Percentiles rank a stretch among this genome's conserved stretches.
These are phyloP conservation scores for Erythrobasidium hasegawianum DNA, from an alignment of 1,284 basidiomycete genomes.

Conservation along the genomic window DNA sequence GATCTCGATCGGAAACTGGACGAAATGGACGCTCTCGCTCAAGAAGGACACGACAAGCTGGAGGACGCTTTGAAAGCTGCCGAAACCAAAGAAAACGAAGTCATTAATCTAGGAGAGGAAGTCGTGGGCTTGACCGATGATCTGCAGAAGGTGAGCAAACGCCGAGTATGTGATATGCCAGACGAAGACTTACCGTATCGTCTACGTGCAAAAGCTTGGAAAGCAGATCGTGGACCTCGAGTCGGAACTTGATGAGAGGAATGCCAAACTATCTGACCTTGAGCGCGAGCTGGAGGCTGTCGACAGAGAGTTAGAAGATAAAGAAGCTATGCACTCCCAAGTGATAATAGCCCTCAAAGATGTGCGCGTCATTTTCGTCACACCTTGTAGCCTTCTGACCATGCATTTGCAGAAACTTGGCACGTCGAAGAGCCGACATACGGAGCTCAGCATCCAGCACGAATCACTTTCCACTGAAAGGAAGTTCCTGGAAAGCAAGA, in stretches of 20 bases:
- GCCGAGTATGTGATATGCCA: not conserved
- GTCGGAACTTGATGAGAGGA: conserved; percentile 56
- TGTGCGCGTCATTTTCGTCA: conserved; percentile 51
- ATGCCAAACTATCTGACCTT: conserved; percentile 47
- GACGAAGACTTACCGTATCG: not conserved
- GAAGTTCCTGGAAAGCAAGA: conserved; percentile 53
- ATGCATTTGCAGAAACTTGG: conserved; percentile 59
- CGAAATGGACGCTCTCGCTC: conserved; percentile 66
- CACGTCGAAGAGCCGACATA: conserved; percentile 41
- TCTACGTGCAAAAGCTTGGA: conserved; percentile 47
- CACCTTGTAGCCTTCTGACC: conserved; percentile 32
- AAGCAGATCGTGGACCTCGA: conserved; percentile 61
- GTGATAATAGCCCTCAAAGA: conserved; percentile 72
- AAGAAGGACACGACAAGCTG: conserved; percentile 67
- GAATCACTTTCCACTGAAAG: conserved; percentile 41
- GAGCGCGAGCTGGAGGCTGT: conserved; percentile 52
- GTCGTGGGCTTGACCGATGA: conserved; percentile 64
- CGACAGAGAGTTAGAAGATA: conserved; percentile 62
- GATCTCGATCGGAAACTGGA: conserved; percentile 64
- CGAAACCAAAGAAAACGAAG: conserved; percentile 60
- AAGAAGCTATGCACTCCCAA: conserved; percentile 67
- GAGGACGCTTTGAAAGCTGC: conserved; percentile 55
- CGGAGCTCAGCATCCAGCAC: conserved; percentile 43
- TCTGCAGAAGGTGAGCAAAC: conserved; percentile 63
- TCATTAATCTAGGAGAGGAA: conserved; percentile 67